phyloP scores from a whole-genome alignment of 75 land plant genomes.

The Larix kaempferi region DNA sequence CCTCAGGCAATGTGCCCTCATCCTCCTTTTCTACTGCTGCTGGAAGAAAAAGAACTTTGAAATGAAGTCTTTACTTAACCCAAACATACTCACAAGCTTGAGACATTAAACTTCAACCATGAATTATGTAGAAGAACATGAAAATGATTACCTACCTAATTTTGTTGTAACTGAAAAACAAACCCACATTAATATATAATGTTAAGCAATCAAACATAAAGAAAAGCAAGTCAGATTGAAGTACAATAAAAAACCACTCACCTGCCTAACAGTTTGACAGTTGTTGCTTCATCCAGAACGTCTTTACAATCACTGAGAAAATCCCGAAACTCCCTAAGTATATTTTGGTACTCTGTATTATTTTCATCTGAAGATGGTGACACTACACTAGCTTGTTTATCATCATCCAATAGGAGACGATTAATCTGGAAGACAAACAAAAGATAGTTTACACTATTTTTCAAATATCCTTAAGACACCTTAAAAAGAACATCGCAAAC shows the following conservation, averaged over 20 bases:
- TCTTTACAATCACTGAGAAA: slow-evolving; percentile 96
- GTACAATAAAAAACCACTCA: slow-evolving; percentile 12
- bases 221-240: neutral
- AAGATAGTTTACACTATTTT: neutral
- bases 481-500: neutral
- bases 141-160: neutral
- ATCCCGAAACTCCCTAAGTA: slow-evolving; percentile 77
- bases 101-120: neutral
- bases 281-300: slow-evolving; percentile 93
- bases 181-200: neutral
- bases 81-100: neutral
- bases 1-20: too few species aligned
- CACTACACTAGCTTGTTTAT: slow-evolving; percentile 18
- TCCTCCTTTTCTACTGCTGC: too few species aligned
- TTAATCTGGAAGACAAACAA: slow-evolving; percentile 54
- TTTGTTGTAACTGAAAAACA: neutral
- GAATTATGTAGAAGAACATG: neutral
- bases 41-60: neutral
- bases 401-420: slow-evolving; percentile 66
- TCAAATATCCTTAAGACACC: neutral
- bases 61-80: neutral
- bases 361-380: slow-evolving; percentile 15
- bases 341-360: slow-evolving; percentile 63
- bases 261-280: slow-evolving; percentile 90
- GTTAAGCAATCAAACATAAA: too few species aligned